Percentiles rank a stretch among this genome's conserved stretches.
Evolutionary conservation across 768 basidiomycete species (phyloP).

Genomic region (Hypsizygus marmoreus): DNA sequence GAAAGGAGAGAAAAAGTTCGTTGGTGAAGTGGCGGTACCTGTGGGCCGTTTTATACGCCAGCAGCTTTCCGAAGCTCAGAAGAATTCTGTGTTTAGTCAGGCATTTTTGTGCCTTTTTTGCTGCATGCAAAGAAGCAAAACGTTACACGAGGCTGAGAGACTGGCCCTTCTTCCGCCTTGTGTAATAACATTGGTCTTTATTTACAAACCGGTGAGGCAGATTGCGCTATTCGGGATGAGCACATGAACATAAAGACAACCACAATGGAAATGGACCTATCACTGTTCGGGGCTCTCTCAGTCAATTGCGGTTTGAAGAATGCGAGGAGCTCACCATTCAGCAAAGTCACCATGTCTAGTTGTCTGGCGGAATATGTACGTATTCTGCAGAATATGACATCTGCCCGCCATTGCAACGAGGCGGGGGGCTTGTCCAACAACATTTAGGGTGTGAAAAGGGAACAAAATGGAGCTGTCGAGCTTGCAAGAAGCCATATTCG

Average conservation of each 20-base stretch:
- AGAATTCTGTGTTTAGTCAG: slow-evolving; percentile 8
- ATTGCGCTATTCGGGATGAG: too few species aligned
- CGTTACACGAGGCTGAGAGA: slow-evolving; percentile 11
- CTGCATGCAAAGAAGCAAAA: slow-evolving; percentile 3
- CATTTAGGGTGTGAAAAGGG: neutral
- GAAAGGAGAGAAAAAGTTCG: neutral
- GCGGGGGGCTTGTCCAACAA: slow-evolving; percentile 5
- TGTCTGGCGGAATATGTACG: too few species aligned
- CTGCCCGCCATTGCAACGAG: slow-evolving; percentile 6
- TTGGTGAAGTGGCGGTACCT: neutral
- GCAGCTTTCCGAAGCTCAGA: slow-evolving; percentile 7
- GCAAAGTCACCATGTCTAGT: too few species aligned
- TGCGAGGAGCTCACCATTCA: neutral
- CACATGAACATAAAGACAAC: too few species aligned
- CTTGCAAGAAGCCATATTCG: slow-evolving; percentile 4
- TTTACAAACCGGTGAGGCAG: too few species aligned
- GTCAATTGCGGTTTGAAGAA: neutral
- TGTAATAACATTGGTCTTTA: too few species aligned
- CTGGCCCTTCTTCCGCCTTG: slow-evolving; percentile 20
- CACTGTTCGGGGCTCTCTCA: too few species aligned
- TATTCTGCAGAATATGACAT: too few species aligned
- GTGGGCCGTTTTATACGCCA: slow-evolving; percentile 12
- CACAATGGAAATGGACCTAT: too few species aligned
- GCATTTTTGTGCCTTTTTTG: slow-evolving; percentile 1
- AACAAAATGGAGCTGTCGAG: neutral